These are phyloP conservation scores for Cucumis cinereus DNA, from an alignment of 306 rosid species.

Conservation along the genomic window DNA sequence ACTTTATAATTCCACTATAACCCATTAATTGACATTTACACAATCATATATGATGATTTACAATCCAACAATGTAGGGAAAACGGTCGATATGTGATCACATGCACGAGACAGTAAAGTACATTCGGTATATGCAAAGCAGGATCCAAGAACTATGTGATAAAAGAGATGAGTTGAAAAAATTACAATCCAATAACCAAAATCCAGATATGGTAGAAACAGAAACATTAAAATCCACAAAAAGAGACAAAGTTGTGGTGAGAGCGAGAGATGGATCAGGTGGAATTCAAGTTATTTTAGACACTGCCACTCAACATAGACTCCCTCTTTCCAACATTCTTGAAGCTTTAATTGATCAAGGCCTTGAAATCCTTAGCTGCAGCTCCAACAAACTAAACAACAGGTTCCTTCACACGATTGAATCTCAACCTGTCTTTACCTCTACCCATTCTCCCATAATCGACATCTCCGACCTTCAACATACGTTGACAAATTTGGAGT, in stretches of 20 bases:
- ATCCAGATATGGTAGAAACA: too few species aligned
- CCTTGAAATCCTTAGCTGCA: constrained; percentile 17
- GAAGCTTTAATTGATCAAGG: constrained; percentile 16
- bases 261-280: not conserved
- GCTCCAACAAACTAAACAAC: constrained; percentile 19
- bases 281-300: constrained; percentile 29
- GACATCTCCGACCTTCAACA: not conserved
- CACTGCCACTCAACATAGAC: constrained; percentile 16
- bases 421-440: constrained; percentile 13
- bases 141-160: constrained; percentile 12
- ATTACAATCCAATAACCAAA: not conserved
- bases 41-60: too few species aligned
- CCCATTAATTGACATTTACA: too few species aligned
- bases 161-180: constrained; percentile 24
- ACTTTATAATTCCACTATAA: too few species aligned
- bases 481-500: not conserved
- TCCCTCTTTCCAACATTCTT: constrained; percentile 25
- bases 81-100: constrained; percentile 37
- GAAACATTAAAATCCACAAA: not conserved
- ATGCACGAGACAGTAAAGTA: constrained; percentile 24
- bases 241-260: not conserved
- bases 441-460: not conserved
- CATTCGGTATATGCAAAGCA: constrained; percentile 20
- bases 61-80: constrained; percentile 16
- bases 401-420: constrained; percentile 24